phyloP scores from a whole-genome alignment of 345 rosid genomes.

The Combretum micranthum region DNA sequence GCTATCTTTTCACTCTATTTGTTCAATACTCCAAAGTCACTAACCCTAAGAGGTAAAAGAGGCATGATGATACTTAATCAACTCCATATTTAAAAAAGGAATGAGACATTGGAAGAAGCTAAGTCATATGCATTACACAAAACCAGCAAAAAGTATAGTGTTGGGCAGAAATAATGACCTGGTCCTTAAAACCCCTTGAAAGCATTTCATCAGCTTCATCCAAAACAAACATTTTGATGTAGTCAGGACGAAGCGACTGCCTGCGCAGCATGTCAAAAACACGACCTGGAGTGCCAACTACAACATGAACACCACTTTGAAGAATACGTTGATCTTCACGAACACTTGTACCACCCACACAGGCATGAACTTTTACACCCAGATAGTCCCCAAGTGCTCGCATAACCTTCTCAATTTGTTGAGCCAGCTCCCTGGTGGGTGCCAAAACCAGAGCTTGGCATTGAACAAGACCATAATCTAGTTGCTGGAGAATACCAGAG shows the following conservation, averaged over 20 bases:
- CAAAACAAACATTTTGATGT: slow-evolving; percentile 78
- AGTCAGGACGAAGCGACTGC: slow-evolving; percentile 76
- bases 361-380: slow-evolving; percentile 89
- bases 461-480: slow-evolving; percentile 52
- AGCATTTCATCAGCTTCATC: slow-evolving; percentile 99
- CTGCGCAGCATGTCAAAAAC: slow-evolving; percentile 91
- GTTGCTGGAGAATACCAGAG: slow-evolving; percentile 88
- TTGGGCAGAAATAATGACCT: slow-evolving; percentile 31
- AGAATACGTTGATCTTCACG: slow-evolving; percentile 88
- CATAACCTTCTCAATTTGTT: slow-evolving; percentile 97
- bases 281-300: slow-evolving; percentile 96
- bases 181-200: slow-evolving; percentile 92
- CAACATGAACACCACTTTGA: slow-evolving; percentile 90
- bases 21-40: too few species aligned
- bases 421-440: slow-evolving; percentile 88
- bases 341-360: slow-evolving; percentile 94
- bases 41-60: too few species aligned
- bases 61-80: too few species aligned
- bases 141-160: not conserved
- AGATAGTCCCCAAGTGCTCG: slow-evolving; percentile 88
- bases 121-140: not conserved
- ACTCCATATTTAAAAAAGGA: too few species aligned
- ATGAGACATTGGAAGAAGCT: too few species aligned
- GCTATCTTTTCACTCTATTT: too few species aligned
- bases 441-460: slow-evolving; percentile 91